A percentile compares a stretch with the other conserved stretches of the same genome.
Conservation (phyloP, 768 basidiomycete genomes). For the Lyophyllum shimeji region DNA sequence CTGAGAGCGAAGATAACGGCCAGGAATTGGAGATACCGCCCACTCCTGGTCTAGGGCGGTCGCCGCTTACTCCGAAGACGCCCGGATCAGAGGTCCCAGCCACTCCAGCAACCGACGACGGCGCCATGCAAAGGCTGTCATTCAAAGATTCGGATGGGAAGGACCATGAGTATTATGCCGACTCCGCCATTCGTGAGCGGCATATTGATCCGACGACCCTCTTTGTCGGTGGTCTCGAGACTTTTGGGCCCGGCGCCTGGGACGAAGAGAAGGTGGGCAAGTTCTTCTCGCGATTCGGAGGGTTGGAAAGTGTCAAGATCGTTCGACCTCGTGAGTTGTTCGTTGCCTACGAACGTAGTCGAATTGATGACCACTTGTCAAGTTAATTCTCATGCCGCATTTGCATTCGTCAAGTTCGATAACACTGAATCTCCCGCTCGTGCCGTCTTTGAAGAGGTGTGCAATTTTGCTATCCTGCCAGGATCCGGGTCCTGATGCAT, state of each 20-base stretch:
- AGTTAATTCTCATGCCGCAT: slow-evolving; percentile 69
- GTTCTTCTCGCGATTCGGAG: slow-evolving; percentile 65
- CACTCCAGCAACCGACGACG: slow-evolving; percentile 44
- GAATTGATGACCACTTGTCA: background rate
- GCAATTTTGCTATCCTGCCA: background rate
- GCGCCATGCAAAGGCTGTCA: slow-evolving; percentile 30
- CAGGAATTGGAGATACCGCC: slow-evolving; percentile 42
- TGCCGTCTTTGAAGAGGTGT: slow-evolving; percentile 67
- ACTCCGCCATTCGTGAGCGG: slow-evolving; percentile 25
- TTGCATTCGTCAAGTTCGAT: slow-evolving; percentile 76
- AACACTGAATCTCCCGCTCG: slow-evolving; percentile 62
- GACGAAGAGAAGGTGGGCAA: slow-evolving; percentile 58
- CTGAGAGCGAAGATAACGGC: slow-evolving; percentile 19
- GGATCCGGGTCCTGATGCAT: slow-evolving; percentile 6
- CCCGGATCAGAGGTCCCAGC: slow-evolving; percentile 46
- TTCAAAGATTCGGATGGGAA: slow-evolving; percentile 25
- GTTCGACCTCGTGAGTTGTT: slow-evolving; percentile 57
- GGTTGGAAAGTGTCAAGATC: slow-evolving; percentile 63
- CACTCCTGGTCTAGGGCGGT: slow-evolving; percentile 46
- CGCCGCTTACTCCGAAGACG: slow-evolving; percentile 51
- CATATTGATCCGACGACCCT: slow-evolving; percentile 66
- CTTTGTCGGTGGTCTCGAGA: slow-evolving; percentile 77
- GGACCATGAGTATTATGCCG: slow-evolving; percentile 18
- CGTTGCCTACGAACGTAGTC: background rate
- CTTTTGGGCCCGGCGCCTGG: slow-evolving; percentile 64